Evolutionary conservation across 345 rosid genomes (phyloP).

Genomic region (Gossypium ekmanianum): DNA sequence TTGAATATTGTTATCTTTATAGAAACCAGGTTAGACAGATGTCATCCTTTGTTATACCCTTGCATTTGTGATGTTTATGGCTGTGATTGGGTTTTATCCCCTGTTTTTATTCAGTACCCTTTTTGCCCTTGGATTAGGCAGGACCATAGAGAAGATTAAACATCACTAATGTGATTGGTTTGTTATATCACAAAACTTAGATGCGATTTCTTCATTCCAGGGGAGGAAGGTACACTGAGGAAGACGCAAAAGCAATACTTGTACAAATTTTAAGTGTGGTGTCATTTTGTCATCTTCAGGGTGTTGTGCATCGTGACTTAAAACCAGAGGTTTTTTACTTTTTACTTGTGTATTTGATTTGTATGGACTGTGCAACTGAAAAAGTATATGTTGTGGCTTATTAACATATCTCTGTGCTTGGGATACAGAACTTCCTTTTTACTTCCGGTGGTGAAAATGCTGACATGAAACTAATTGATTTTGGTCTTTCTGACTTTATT

Average conservation of each 20-base stretch:
- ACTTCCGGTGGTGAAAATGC: conserved; percentile 59
- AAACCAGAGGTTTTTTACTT: conserved; percentile 62
- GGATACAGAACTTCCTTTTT: conserved; percentile 68
- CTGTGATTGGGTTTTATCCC: neutral
- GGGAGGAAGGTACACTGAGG: conserved; percentile 78
- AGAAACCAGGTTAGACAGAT: neutral
- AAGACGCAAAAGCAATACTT: conserved; percentile 67
- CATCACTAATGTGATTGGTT: neutral
- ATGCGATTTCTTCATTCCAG: conserved; percentile 30
- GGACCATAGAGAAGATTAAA: neutral
- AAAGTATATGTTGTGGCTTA: neutral
- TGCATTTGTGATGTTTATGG: neutral
- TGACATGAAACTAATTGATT: conserved; percentile 74
- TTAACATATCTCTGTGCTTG: conserved; percentile 13
- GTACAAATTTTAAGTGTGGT: conserved; percentile 73
- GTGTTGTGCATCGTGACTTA: conserved; percentile 78
- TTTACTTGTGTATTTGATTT: neutral
- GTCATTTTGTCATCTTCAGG: conserved; percentile 88
- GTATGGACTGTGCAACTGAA: neutral
- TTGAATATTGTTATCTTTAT: conserved; percentile 1
- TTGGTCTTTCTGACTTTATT: conserved; percentile 84
- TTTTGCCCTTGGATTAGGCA: neutral
- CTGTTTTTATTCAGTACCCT: neutral
- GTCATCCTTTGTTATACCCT: neutral
- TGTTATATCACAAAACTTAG: conserved; percentile 1